Percentiles rank a stretch among this genome's conserved stretches.
phyloP scores from a whole-genome alignment of 140 eudicot genomes.

The Bidens hawaiensis region DNA sequence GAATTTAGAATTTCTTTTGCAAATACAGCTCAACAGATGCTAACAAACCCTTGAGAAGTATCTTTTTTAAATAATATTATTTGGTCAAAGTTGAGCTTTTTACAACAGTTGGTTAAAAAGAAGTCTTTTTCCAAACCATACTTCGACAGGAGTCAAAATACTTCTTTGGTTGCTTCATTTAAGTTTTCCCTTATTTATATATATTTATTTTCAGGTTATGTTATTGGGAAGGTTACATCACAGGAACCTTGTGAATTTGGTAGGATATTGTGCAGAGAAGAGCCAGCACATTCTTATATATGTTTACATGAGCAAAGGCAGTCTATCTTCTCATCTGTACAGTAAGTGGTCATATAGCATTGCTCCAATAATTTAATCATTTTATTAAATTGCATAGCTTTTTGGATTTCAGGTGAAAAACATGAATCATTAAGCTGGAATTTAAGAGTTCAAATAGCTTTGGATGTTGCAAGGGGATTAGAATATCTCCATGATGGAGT shows the following conservation, averaged over 20 bases:
- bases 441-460: slow-evolving; percentile 79
- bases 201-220: slow-evolving; percentile 54
- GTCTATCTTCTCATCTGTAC: slow-evolving; percentile 84
- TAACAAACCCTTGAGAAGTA: not conserved
- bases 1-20: not conserved
- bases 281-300: slow-evolving; percentile 91
- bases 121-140: not conserved
- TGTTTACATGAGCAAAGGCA: slow-evolving; percentile 93
- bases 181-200: not conserved
- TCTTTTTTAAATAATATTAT: not conserved
- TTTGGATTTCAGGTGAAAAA: slow-evolving; percentile 51
- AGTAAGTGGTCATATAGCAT: slow-evolving; percentile 38
- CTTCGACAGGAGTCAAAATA: not conserved
- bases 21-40: slow-evolving; percentile 9
- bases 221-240: slow-evolving; percentile 94
- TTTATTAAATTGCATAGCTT: not conserved
- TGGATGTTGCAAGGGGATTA: slow-evolving; percentile 93
- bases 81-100: not conserved
- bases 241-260: slow-evolving; percentile 93
- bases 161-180: not conserved
- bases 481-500: slow-evolving; percentile 99
- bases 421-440: slow-evolving; percentile 66
- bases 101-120: not conserved
- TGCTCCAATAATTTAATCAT: not conserved
- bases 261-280: slow-evolving; percentile 95